phyloP scores from a whole-genome alignment of 2,329 filamentous ascomycete species.

The Thielaviopsis populi region DNA sequence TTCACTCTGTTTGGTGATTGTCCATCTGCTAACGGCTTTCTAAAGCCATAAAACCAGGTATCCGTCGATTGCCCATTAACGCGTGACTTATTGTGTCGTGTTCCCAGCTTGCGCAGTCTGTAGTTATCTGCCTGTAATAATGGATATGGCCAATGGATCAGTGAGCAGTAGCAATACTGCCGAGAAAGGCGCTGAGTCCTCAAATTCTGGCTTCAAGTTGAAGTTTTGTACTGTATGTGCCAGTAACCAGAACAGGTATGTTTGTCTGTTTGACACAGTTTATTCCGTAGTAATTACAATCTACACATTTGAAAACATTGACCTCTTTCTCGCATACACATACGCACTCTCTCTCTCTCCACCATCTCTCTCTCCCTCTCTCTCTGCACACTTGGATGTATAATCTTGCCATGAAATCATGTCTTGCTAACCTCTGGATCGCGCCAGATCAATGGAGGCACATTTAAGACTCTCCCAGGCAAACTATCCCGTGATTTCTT shows the following conservation, averaged over 20 bases:
- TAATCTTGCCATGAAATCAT: neutral
- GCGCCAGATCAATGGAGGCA: conserved; percentile 86
- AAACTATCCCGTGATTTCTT: conserved; percentile 90
- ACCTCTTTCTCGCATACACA: too few relatives aligned
- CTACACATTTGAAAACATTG: conserved; percentile 1
- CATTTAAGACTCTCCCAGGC: conserved; percentile 80
- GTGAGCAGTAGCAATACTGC: conserved; percentile 19
- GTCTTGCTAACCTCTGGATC: neutral
- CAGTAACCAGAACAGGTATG: conserved; percentile 88
- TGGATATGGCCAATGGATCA: conserved; percentile 2
- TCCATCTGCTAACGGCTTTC: conserved; percentile 6
- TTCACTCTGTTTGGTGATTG: conserved; percentile 17
- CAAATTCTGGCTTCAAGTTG: conserved; percentile 52
- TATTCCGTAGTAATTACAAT: conserved; percentile 3
- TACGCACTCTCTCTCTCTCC: too few relatives aligned
- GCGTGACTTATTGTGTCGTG: conserved; percentile 11
- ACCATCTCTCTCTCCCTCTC: too few relatives aligned
- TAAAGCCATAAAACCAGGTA: neutral
- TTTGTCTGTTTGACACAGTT: conserved; percentile 14
- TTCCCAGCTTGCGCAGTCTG: conserved; percentile 14
- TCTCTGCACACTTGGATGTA: conserved; percentile 21
- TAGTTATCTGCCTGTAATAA: conserved; percentile 7
- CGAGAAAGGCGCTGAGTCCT: conserved; percentile 30
- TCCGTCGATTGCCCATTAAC: conserved; percentile 5
- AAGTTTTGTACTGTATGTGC: conserved; percentile 99